Percentiles rank a stretch among this genome's conserved stretches.
phyloP scores from a whole-genome alignment of 805 yeast species.

The Wickerhamiella cacticola region DNA sequence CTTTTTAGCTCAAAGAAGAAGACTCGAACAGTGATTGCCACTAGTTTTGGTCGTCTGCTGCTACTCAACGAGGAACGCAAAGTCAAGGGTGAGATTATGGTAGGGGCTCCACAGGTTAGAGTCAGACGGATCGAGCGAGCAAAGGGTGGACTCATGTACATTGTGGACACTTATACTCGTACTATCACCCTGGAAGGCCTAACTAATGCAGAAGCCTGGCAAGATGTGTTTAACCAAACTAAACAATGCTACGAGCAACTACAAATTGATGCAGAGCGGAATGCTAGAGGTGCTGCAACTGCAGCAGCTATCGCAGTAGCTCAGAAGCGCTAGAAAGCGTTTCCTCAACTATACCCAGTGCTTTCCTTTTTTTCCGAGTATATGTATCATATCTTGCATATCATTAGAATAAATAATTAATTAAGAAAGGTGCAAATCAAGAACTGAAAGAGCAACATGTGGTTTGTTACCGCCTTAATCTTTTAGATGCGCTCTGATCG shows the following conservation, averaged over 20 bases:
- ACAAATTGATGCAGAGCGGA: constrained; percentile 23
- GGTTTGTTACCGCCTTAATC: neutral
- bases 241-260: constrained; percentile 25
- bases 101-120: constrained; percentile 27
- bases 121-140: constrained; percentile 20
- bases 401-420: neutral
- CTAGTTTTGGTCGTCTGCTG: constrained; percentile 29
- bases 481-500: neutral
- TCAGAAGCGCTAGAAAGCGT: constrained; percentile 14
- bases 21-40: constrained; percentile 27
- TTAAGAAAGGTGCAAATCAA: neutral
- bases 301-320: constrained; percentile 30
- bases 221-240: constrained; percentile 25
- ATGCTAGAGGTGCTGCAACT: constrained; percentile 27
- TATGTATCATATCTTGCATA: neutral
- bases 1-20: constrained; percentile 24
- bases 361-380: neutral
- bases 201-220: constrained; percentile 28
- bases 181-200: constrained; percentile 23
- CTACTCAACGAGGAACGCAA: constrained; percentile 26
- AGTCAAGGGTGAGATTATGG: constrained; percentile 26
- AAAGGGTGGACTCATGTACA: constrained; percentile 21
- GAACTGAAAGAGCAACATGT: neutral
- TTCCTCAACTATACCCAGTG: no score
- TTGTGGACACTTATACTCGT: constrained; percentile 28